Conservation (phyloP, 345 rosid species). For the Populus simonii region DNA sequence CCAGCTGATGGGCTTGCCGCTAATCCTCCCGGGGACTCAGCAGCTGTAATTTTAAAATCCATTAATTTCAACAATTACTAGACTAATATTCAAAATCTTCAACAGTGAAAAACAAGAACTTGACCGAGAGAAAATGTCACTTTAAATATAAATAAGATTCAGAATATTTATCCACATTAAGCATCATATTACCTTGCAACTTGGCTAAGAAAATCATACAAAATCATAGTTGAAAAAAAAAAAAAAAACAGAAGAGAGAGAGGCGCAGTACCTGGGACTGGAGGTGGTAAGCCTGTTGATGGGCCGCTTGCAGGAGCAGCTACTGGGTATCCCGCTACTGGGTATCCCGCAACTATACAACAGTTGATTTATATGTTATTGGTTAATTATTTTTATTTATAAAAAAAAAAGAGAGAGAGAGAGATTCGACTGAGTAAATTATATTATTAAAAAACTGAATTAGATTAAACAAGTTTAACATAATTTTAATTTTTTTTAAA, state of each 20-base stretch:
- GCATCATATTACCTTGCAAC: background rate
- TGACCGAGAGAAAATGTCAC: background rate
- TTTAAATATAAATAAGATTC: background rate
- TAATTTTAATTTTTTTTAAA: no score
- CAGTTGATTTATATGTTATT: background rate
- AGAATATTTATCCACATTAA: background rate
- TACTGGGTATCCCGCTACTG: conserved; percentile 2
- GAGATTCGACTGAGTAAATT: no score
- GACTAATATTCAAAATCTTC: background rate
- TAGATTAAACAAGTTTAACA: no score
- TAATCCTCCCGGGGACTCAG: background rate
- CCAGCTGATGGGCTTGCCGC: conserved; percentile 8
- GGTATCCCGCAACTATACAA: conserved; percentile 14
- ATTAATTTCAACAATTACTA: background rate
- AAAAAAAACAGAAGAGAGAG: background rate
- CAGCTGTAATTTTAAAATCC: background rate
- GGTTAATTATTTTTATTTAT: no score
- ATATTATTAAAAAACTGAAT: no score
- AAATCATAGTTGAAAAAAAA: background rate
- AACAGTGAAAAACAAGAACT: background rate
- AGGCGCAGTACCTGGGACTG: no score
- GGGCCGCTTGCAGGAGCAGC: background rate
- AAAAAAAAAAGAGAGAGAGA: no score
- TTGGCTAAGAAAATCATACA: no score
- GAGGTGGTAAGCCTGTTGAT: background rate